These are phyloP conservation scores for Nyssa sinensis DNA, from an alignment of 148 eudicot genomes.

Conservation along the genomic window DNA sequence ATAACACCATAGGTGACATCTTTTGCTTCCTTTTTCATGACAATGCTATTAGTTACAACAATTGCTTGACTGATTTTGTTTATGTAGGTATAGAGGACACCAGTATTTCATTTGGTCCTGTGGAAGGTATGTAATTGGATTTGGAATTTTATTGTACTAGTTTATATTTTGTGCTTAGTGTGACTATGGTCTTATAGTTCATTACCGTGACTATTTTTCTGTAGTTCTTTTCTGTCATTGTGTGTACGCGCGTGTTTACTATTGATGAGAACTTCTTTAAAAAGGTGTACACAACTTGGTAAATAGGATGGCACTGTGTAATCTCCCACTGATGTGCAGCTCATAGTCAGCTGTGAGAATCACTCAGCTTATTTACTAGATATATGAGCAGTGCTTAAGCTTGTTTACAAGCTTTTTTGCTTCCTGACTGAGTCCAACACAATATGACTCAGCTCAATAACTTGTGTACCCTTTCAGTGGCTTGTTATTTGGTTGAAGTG, in stretches of 20 bases:
- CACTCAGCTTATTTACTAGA: too few species aligned
- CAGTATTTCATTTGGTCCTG: constrained; percentile 68
- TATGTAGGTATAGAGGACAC: constrained; percentile 71
- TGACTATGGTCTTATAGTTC: too few species aligned
- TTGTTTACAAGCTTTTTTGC: too few species aligned
- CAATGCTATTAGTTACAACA: not conserved
- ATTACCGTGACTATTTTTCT: not conserved
- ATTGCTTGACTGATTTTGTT: not conserved
- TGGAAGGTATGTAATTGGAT: constrained; percentile 50
- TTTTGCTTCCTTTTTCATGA: not conserved
- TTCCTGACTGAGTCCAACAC: too few species aligned
- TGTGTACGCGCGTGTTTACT: not conserved
- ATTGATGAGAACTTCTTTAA: not conserved
- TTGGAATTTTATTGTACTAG: not conserved
- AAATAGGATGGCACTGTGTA: too few species aligned
- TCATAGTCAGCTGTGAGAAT: too few species aligned
- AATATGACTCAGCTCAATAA: too few species aligned
- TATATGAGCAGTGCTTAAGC: too few species aligned
- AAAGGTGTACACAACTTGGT: not conserved
- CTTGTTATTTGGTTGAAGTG: not conserved
- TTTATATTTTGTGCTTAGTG: constrained; percentile 9
- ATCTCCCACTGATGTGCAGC: too few species aligned
- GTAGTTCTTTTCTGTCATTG: not conserved
- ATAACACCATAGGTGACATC: not conserved
- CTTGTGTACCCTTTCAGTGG: not conserved